Evolutionary conservation across 805 yeast species (phyloP).

Genomic region (Ogataea glucozyma): DNA sequence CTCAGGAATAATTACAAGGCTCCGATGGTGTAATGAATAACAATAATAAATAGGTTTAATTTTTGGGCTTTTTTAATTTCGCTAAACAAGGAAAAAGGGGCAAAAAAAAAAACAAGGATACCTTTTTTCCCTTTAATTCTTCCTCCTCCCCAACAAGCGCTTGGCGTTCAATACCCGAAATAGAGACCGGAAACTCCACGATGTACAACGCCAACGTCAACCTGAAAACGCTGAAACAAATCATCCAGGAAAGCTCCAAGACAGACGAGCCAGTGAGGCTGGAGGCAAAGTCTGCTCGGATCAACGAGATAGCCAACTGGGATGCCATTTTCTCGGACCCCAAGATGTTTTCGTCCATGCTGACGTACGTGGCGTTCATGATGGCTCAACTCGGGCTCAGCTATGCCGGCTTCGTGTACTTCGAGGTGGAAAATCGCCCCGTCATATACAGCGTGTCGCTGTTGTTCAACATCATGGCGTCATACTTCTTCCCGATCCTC

Average conservation of each 20-base stretch:
- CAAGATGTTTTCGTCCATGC: slow-evolving; percentile 22
- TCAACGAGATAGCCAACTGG: slow-evolving; percentile 28
- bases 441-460: slow-evolving; percentile 26
- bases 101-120: background rate
- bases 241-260: slow-evolving; percentile 13
- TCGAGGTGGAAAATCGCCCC: slow-evolving; percentile 30
- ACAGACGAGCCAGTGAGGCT: slow-evolving; percentile 1
- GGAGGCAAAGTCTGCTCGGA: slow-evolving; percentile 15
- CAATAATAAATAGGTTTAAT: background rate
- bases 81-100: too few species aligned
- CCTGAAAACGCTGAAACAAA: slow-evolving; percentile 8
- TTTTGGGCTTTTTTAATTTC: too few species aligned
- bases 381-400: slow-evolving; percentile 29
- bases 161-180: background rate
- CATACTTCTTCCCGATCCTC: slow-evolving; percentile 32
- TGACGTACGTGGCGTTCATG: slow-evolving; percentile 25
- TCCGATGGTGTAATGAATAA: slow-evolving; percentile 1
- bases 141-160: background rate
- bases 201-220: slow-evolving; percentile 11
- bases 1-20: slow-evolving; percentile 4
- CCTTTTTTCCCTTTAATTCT: background rate
- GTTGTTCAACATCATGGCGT: slow-evolving; percentile 26
- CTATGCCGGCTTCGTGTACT: slow-evolving; percentile 30
- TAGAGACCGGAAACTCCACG: background rate
- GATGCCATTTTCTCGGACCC: slow-evolving; percentile 28